These are phyloP conservation scores for Petunia hybrid DNA, from an alignment of 305 asterid genomes.

Conservation along the genomic window DNA sequence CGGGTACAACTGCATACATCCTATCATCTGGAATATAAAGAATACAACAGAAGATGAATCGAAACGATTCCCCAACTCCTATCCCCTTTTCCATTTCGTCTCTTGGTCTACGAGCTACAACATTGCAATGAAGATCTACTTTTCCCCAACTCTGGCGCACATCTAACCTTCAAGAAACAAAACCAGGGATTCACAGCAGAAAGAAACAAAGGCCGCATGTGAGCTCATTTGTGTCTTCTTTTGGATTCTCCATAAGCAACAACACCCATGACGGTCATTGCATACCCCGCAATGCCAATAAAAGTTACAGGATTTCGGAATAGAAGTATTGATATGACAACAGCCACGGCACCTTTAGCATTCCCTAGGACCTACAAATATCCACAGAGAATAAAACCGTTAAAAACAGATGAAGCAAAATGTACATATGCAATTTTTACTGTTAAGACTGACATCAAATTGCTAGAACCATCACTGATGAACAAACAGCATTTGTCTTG, in stretches of 20 bases:
- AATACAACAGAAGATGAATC: slow-evolving; percentile 2
- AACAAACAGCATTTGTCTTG: no score
- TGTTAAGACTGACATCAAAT: no score
- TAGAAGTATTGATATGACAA: slow-evolving; percentile 83
- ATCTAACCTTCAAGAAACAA: slow-evolving; percentile 25
- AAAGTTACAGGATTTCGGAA: slow-evolving; percentile 89
- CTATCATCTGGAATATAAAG: background rate
- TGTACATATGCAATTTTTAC: no score
- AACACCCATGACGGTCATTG: slow-evolving; percentile 92
- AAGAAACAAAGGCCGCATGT: background rate
- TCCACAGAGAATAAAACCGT: slow-evolving; percentile 5
- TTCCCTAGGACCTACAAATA: slow-evolving; percentile 80
- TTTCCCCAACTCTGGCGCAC: slow-evolving; percentile 10
- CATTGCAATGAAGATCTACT: background rate
- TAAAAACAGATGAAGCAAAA: background rate
- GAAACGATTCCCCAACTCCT: background rate
- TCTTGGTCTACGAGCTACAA: background rate
- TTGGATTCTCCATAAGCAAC: slow-evolving; percentile 91
- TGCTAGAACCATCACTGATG: no score
- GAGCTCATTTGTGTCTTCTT: slow-evolving; percentile 70
- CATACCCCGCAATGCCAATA: slow-evolving; percentile 85
- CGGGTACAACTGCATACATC: slow-evolving; percentile 25
- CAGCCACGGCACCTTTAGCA: slow-evolving; percentile 97
- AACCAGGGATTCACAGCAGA: background rate
- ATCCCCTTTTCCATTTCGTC: background rate